Base-by-base conservation (phyloP, 2,329 filamentous ascomycete genomes). In the Gremmenia infestans region DNA sequence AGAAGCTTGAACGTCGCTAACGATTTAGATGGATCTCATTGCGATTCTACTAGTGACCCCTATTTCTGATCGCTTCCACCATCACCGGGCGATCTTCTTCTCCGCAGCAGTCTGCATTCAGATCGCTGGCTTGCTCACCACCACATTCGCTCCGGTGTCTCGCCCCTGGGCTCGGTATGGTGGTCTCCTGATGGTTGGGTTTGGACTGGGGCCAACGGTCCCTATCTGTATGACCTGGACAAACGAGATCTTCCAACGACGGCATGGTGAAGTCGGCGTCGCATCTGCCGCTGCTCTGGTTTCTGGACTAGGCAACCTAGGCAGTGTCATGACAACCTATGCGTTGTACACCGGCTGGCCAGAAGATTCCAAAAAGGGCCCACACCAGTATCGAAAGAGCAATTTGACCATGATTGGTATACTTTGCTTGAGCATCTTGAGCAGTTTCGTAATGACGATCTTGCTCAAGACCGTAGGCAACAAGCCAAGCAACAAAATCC, bases 201-300 rank as follows among this genome's bases (percentile, higher is more conserved):
- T 96, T 67, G 91, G 91, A 0, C 84, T 96, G 2, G 91, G 91
- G 1, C 91, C 91, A 3, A 96, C 91, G 0, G 91, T 96, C 1
- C 91, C 91, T 11, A 93, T 93, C 67, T 93, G 89, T 71, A 96
- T 96, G 91, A 87, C 91, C 37, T 96, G 91, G 91, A 91, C 89
- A 35, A 89, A 85, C 60, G 89, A 96, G 72, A 87, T 96, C 67
- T 96, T 96, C 76, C 91, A 96, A 73, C 81, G 82, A 35, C 87
- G 91, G 12, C 91, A 96, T 68, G 90, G 91, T 48, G 91, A 96
- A 72, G 89, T 96, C 22, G 91, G 91, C 54, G 91, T 96, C 6
- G 91, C 91, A 4, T 88, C 91, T 14, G 91, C 91, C 0, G 85
- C 88, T 1, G 91, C 91, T 2, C 78, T 96, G 11, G 91, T 96